Conservation (phyloP, 208 protist species). For the Crithidia brevicula region DNA sequence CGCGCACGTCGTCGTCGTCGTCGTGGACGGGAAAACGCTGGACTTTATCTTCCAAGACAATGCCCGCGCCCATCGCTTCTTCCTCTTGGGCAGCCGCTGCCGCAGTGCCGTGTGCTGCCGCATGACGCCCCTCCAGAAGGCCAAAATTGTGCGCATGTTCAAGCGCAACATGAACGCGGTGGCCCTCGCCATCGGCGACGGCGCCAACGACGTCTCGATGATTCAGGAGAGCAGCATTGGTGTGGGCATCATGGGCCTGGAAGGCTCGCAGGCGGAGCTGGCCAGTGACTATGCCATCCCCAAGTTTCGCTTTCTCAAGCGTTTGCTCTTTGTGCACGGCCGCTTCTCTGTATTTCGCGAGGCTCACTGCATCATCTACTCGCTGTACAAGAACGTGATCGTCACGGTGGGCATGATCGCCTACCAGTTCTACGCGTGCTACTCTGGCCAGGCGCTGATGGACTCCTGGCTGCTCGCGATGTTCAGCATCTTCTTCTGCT, state of each 20-base stretch:
- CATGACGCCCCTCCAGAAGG: slow-evolving; percentile 86
- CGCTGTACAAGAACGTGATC: slow-evolving; percentile 96
- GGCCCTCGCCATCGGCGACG: slow-evolving; percentile 84
- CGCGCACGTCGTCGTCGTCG: slow-evolving; percentile 51
- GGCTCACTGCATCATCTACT: slow-evolving; percentile 89
- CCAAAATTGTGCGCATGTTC: slow-evolving; percentile 74
- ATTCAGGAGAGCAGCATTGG: slow-evolving; percentile 95
- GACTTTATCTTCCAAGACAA: slow-evolving; percentile 69
- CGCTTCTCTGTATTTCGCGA: slow-evolving; percentile 91
- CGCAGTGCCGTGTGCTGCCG: slow-evolving; percentile 85
- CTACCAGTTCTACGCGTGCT: slow-evolving; percentile 85
- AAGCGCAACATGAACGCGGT: slow-evolving; percentile 53
- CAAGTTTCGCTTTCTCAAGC: slow-evolving; percentile 91
- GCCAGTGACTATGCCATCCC: slow-evolving; percentile 93
- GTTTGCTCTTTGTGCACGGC: slow-evolving; percentile 95
- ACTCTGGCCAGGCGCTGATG: slow-evolving; percentile 85
- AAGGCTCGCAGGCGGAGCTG: slow-evolving; percentile 95
- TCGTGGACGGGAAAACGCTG: slow-evolving; percentile 80
- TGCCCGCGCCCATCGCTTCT: slow-evolving; percentile 57
- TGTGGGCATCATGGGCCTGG: slow-evolving; percentile 95
- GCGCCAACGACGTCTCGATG: slow-evolving; percentile 94
- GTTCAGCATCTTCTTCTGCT: slow-evolving; percentile 85
- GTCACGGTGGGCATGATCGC: slow-evolving; percentile 80
- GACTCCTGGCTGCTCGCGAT: slow-evolving; percentile 86
- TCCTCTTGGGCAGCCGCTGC: slow-evolving; percentile 60